phyloP scores from a whole-genome alignment of 1,139 yeast species.

The Wickerhamomyces sp. region DNA sequence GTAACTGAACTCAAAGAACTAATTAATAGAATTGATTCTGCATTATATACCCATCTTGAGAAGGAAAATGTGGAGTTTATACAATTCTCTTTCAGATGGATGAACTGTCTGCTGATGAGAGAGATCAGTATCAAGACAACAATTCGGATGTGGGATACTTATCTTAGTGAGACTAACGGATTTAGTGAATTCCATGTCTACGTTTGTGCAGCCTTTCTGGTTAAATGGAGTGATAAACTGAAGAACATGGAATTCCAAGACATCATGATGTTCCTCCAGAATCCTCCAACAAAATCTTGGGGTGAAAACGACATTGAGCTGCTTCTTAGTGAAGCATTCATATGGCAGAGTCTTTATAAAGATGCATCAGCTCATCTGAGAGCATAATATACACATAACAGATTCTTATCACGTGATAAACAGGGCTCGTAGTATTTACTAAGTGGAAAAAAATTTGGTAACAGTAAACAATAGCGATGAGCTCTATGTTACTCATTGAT shows the following conservation, averaged over 20 bases:
- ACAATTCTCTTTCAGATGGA: constrained; percentile 96
- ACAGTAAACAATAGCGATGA: neutral
- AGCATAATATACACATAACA: constrained; percentile 1
- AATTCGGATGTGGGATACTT: constrained; percentile 97
- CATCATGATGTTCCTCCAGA: constrained; percentile 82
- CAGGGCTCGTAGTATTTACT: neutral
- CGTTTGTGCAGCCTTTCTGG: constrained; percentile 96
- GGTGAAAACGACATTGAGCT: constrained; percentile 85
- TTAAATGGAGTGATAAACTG: constrained; percentile 76
- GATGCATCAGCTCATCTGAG: constrained; percentile 82
- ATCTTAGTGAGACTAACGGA: constrained; percentile 83
- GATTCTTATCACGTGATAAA: neutral
- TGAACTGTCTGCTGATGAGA: constrained; percentile 96
- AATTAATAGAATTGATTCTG: constrained; percentile 74
- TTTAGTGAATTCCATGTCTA: constrained; percentile 92
- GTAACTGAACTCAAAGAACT: constrained; percentile 76
- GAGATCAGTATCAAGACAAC: constrained; percentile 76
- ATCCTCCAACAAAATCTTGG: constrained; percentile 85
- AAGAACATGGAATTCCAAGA: constrained; percentile 93
- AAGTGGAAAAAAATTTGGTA: neutral
- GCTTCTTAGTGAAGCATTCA: constrained; percentile 89
- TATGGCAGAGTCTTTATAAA: constrained; percentile 91
- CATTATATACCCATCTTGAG: constrained; percentile 69
- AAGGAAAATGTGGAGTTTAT: constrained; percentile 83
- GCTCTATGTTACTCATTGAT: too few species aligned